Evolutionary conservation across 1,284 basidiomycete species (phyloP).

Genomic region (Cryptococcus neoformans): DNA sequence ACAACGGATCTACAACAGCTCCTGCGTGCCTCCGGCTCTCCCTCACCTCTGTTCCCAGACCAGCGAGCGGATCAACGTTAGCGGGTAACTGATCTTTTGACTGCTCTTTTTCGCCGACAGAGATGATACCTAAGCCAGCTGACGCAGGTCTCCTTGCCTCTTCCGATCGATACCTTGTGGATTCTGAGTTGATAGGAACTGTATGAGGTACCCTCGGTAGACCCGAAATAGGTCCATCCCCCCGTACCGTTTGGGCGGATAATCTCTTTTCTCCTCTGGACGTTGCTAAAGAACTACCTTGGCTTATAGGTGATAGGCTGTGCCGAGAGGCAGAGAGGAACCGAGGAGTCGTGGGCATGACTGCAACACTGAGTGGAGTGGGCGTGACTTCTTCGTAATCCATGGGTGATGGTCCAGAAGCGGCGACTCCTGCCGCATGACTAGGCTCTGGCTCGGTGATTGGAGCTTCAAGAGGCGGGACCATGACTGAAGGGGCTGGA

Average conservation of each 20-base stretch:
- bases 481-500: constrained; percentile 5
- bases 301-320: neutral
- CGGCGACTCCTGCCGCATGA: neutral
- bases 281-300: neutral
- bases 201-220: constrained; percentile 13
- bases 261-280: constrained; percentile 3
- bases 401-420: neutral
- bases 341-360: constrained; percentile 1
- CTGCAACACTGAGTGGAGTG: constrained; percentile 8
- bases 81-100: neutral
- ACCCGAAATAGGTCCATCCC: constrained; percentile 13
- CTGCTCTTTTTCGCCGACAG: neutral
- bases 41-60: constrained; percentile 13
- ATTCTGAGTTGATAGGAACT: neutral
- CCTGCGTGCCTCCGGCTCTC: neutral
- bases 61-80: constrained; percentile 15
- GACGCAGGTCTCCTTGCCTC: neutral
- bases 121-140: neutral
- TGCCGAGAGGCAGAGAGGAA: neutral
- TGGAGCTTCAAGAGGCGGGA: neutral
- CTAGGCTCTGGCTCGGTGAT: neutral
- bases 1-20: constrained; percentile 8
- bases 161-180: neutral
- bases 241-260: constrained; percentile 13
- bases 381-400: constrained; percentile 14